Evolutionary conservation across 2,329 filamentous ascomycete genomes (phyloP), one percentile per base, ranked within the genome.

Genomic region (Cercospora canescens): DNA sequence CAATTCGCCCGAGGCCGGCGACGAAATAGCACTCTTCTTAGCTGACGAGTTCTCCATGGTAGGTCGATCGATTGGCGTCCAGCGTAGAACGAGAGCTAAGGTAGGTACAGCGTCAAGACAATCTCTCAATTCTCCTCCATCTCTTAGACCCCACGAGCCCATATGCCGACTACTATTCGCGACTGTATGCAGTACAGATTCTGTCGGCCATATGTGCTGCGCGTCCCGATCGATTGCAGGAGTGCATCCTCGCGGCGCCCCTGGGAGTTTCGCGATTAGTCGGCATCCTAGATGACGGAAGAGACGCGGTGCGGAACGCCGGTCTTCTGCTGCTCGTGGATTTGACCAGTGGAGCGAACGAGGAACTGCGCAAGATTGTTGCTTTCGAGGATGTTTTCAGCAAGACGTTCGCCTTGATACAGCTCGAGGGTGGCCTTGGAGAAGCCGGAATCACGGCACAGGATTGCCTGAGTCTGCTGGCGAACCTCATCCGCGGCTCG

Each of bases 1-100:
- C 74, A 82, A 81, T 57, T 89, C 88, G 75, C 84, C 93, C 34
- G 94, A 98, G 85, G 93, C 94, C 62, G 97, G 94, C 14, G 94
- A 98, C 70, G 95, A 99, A 80, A 96, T 99, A 73, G 91, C 91
- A 18, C 83, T 98, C 30, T 99, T 95, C 93, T 85, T 99, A 66
- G 95, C 95, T 62, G 95, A 99, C 80, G 94, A 98, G 79, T 99
- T 99, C 78, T 97, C 95, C 35, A 94, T 97, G 84, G 88, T 89
- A 83, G 70, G 80, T 75, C 30, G 52, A 55, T 55, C 52, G 52
- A 32, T 34, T 41, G 34, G n/a, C 56, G 28, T 57, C 56, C 35
- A 28, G 34, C 18, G 28, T 62, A 55, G 62, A 67, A 57, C 56
- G 62, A 69, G 68, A 75, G 75, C 84, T 87, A 82, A 88, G 82